phyloP scores from a whole-genome alignment of 106 monocot genomes.

The Allium cepa region DNA sequence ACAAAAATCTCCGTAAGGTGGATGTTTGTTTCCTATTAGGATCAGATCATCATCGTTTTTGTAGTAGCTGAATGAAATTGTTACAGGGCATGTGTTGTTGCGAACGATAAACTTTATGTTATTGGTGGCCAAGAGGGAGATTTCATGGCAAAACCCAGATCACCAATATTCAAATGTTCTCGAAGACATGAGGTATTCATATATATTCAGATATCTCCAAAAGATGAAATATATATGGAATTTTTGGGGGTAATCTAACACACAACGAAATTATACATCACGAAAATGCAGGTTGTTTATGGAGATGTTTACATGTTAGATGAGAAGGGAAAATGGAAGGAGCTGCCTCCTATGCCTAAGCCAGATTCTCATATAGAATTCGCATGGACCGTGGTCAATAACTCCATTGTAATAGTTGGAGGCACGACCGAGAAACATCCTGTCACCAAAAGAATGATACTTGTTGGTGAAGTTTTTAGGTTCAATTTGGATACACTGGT shows the following conservation, averaged over 20 bases:
- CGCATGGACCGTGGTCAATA: conserved; percentile 69
- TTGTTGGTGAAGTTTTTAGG: conserved; percentile 78
- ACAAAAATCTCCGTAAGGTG: neutral
- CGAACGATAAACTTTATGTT: conserved; percentile 72
- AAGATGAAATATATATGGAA: too few relatives aligned
- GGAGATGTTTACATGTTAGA: conserved; percentile 86
- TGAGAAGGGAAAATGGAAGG: conserved; percentile 46
- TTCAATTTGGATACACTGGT: conserved; percentile 55
- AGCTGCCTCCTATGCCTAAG: conserved; percentile 77
- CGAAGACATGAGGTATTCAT: conserved; percentile 66
- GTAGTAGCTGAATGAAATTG: neutral
- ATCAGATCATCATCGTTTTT: neutral
- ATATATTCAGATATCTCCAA: too few relatives aligned
- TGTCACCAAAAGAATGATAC: conserved; percentile 74
- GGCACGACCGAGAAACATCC: conserved; percentile 85
- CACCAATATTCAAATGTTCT: conserved; percentile 90
- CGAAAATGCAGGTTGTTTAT: conserved; percentile 50
- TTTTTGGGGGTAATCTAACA: too few relatives aligned
- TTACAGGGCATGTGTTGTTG: conserved; percentile 82
- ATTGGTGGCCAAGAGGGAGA: conserved; percentile 99
- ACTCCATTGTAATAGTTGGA: conserved; percentile 74
- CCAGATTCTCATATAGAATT: conserved; percentile 88
- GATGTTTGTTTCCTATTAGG: neutral
- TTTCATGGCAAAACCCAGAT: conserved; percentile 94
- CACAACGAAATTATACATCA: too few relatives aligned